Conservation (phyloP, 306 rosid species). For the Adenanthera pavonina region DNA sequence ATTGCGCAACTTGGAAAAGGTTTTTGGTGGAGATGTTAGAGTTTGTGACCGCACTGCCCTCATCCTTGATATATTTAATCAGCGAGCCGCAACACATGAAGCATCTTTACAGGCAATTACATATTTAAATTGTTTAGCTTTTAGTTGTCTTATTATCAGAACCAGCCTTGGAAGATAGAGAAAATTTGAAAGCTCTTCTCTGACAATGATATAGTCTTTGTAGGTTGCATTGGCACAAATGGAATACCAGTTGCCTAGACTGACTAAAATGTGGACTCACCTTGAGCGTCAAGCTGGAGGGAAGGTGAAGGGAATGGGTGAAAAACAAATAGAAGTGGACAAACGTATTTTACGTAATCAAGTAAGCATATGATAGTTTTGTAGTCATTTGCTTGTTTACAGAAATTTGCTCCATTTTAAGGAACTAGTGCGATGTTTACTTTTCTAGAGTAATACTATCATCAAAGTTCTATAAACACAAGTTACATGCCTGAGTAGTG, state of each 20-base stretch:
- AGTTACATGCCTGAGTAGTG: constrained; percentile 29
- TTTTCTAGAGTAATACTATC: constrained; percentile 26
- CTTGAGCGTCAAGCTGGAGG: constrained; percentile 99
- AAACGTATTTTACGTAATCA: constrained; percentile 93
- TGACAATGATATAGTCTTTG: constrained; percentile 43
- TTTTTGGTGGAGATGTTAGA: constrained; percentile 93
- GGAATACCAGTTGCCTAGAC: constrained; percentile 97
- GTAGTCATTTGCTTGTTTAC: constrained; percentile 24
- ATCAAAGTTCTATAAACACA: neutral
- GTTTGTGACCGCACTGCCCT: constrained; percentile 96
- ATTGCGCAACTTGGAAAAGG: constrained; percentile 90
- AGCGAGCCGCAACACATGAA: constrained; percentile 99
- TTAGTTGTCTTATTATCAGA: constrained; percentile 31
- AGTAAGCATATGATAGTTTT: constrained; percentile 55
- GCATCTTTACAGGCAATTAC: constrained; percentile 85
- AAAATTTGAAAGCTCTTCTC: constrained; percentile 22
- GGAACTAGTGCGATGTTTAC: constrained; percentile 2
- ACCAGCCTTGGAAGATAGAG: constrained; percentile 30
- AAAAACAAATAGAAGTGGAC: constrained; percentile 97
- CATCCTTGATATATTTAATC: constrained; percentile 93
- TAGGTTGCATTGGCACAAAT: constrained; percentile 95
- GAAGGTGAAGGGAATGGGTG: constrained; percentile 98
- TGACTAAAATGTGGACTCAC: constrained; percentile 97
- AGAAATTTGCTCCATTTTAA: constrained; percentile 17
- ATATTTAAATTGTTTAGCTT: constrained; percentile 18